Evolutionary conservation across 345 rosid genomes (phyloP).

Genomic region (Acer negundo): DNA sequence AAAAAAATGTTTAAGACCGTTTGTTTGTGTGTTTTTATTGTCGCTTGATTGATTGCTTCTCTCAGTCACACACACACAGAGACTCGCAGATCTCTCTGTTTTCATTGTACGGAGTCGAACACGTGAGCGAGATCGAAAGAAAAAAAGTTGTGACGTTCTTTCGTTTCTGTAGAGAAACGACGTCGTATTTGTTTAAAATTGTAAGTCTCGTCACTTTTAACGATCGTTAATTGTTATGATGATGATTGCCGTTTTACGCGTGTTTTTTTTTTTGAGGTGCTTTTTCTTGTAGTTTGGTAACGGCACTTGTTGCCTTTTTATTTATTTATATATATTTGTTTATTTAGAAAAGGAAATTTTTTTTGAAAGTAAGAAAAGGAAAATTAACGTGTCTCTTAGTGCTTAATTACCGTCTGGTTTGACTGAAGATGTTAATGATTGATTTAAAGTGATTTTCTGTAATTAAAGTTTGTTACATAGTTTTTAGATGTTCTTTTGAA

Average conservation of each 20-base stretch:
- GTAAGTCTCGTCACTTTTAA: background rate
- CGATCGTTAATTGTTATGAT: background rate
- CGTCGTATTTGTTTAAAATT: background rate
- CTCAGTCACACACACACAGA: background rate
- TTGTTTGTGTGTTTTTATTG: background rate
- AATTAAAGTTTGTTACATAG: no score
- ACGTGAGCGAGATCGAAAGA: no score
- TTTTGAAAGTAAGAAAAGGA: background rate
- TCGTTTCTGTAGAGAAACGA: background rate
- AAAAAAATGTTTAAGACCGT: constrained; percentile 10
- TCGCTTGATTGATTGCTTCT: background rate
- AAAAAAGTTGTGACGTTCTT: background rate
- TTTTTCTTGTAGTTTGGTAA: constrained; percentile 11
- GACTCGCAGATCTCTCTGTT: background rate
- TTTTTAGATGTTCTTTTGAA: no score
- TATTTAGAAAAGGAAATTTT: no score
- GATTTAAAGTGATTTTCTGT: no score
- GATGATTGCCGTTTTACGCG: background rate
- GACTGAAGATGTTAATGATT: background rate
- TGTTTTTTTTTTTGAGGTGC: background rate
- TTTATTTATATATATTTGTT: background rate
- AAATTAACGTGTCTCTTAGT: background rate
- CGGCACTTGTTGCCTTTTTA: constrained; percentile 7
- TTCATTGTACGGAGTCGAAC: background rate
- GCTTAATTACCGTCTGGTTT: background rate